Evolutionary conservation across 129 eudicot genomes (phyloP).

Genomic region (Helianthus tuberosus): DNA sequence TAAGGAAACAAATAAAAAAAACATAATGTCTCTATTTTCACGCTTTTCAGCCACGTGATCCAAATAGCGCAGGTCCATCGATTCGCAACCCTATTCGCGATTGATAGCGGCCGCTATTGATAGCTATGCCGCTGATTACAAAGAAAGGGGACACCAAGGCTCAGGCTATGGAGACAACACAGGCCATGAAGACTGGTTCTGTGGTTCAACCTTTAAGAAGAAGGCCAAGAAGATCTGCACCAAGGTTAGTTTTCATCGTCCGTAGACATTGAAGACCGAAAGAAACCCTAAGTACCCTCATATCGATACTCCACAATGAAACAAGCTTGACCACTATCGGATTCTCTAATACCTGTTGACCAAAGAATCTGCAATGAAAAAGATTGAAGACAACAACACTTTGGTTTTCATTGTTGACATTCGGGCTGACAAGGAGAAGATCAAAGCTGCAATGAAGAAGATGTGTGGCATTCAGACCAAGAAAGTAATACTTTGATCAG

Average conservation of each 20-base stretch:
- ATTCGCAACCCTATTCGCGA: too few relatives aligned
- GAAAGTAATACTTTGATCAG: slow-evolving; percentile 68
- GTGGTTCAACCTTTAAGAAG: slow-evolving; percentile 53
- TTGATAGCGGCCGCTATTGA: too few relatives aligned
- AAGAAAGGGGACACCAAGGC: slow-evolving; percentile 55
- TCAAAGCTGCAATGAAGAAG: slow-evolving; percentile 59
- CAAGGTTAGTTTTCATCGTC: slow-evolving; percentile 54
- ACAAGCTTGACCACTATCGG: slow-evolving; percentile 60
- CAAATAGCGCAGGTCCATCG: too few relatives aligned
- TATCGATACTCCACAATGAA: slow-evolving; percentile 55
- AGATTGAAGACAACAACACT: slow-evolving; percentile 61
- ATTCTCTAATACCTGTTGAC: slow-evolving; percentile 57
- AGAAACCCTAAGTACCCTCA: slow-evolving; percentile 61
- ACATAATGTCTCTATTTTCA: too few relatives aligned
- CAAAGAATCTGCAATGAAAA: slow-evolving; percentile 66
- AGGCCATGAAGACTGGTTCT: slow-evolving; percentile 56
- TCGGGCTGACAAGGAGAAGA: slow-evolving; percentile 62
- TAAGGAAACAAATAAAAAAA: too few relatives aligned
- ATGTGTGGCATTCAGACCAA: slow-evolving; percentile 66
- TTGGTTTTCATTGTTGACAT: slow-evolving; percentile 60
- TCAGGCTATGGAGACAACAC: slow-evolving; percentile 53
- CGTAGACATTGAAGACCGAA: slow-evolving; percentile 50
- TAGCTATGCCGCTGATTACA: slow-evolving; percentile 31
- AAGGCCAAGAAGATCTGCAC: slow-evolving; percentile 57
- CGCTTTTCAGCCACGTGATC: too few relatives aligned